phyloP scores from a whole-genome alignment of 2,329 filamentous ascomycete genomes.

The Cercospora zeae-maydis region DNA sequence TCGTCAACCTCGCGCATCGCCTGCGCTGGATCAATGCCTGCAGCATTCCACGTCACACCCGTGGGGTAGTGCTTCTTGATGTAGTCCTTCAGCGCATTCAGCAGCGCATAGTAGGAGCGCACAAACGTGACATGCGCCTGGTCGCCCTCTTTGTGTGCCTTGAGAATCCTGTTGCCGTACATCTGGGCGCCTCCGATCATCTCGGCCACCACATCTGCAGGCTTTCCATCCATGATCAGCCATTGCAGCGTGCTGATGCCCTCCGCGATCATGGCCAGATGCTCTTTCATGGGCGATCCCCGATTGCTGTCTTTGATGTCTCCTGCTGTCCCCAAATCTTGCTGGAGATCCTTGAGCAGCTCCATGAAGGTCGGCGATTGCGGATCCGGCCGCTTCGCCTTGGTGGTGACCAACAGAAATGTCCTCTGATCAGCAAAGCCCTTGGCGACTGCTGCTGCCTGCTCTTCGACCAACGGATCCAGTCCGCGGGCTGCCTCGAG shows the following conservation, averaged over 20 bases:
- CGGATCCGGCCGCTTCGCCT: constrained; percentile 85
- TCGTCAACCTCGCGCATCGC: constrained; percentile 58
- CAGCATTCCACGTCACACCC: constrained; percentile 84
- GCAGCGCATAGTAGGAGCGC: constrained; percentile 86
- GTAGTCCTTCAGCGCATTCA: constrained; percentile 78
- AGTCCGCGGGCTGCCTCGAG: constrained; percentile 72
- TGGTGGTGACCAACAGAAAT: constrained; percentile 82
- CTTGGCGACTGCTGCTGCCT: constrained; percentile 61
- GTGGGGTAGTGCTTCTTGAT: constrained; percentile 76
- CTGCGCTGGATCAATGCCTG: constrained; percentile 68
- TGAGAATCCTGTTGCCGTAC: constrained; percentile 90
- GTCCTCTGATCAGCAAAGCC: constrained; percentile 82
- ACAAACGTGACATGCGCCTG: constrained; percentile 81
- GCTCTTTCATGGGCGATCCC: constrained; percentile 69
- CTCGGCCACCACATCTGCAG: constrained; percentile 80
- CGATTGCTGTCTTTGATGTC: constrained; percentile 80
- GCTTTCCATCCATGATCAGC: constrained; percentile 80
- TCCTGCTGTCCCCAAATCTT: constrained; percentile 72
- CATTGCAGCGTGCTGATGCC: constrained; percentile 86
- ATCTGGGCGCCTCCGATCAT: constrained; percentile 81
- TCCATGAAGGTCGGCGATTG: constrained; percentile 67
- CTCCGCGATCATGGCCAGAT: constrained; percentile 83
- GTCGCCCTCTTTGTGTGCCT: constrained; percentile 83
- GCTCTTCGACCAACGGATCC: constrained; percentile 61
- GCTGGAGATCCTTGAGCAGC: constrained; percentile 81